Percentiles rank a stretch among this genome's conserved stretches.
phyloP scores from a whole-genome alignment of 495 filamentous ascomycete species.

The Penicillium odoratum region DNA sequence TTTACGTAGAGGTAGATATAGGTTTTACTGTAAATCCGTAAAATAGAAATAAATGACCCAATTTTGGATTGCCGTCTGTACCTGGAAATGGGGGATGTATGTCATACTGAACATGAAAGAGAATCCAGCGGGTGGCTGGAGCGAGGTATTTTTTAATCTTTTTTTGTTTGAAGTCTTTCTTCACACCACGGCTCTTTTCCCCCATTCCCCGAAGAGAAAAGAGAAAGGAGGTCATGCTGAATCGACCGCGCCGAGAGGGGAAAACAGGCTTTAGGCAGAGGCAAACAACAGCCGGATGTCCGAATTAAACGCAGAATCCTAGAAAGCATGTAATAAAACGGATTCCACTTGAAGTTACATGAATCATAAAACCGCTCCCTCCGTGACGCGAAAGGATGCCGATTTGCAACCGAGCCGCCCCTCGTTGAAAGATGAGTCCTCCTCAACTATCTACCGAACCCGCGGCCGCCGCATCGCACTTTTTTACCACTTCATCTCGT shows the following conservation, averaged over 20 bases:
- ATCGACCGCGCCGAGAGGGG: conserved; percentile 35
- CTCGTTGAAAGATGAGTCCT: conserved; percentile 42
- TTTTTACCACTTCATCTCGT: conserved; percentile 91
- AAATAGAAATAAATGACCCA: conserved; percentile 19
- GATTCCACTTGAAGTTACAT: conserved; percentile 46
- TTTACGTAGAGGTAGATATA: not conserved
- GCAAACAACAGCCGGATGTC: conserved; percentile 38
- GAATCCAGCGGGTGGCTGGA: conserved; percentile 37
- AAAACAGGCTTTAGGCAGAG: conserved; percentile 33
- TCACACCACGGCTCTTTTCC: conserved; percentile 40
- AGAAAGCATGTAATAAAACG: conserved; percentile 31
- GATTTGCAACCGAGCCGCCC: conserved; percentile 46
- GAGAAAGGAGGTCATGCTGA: conserved; percentile 32
- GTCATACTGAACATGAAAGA: conserved; percentile 47
- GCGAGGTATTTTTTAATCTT: conserved; percentile 45
- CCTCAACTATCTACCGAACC: conserved; percentile 51
- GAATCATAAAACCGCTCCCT: conserved; percentile 40
- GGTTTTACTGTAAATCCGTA: not conserved
- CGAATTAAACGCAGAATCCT: conserved; percentile 39
- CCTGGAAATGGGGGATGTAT: conserved; percentile 40
- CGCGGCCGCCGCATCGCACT: conserved; percentile 44
- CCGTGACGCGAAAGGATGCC: conserved; percentile 33
- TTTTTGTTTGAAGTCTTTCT: conserved; percentile 42
- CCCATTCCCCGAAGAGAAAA: conserved; percentile 9
- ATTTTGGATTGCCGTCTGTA: conserved; percentile 39